Base-by-base conservation (phyloP, 2,329 filamentous ascomycete genomes). In the Nemania diffusa region DNA sequence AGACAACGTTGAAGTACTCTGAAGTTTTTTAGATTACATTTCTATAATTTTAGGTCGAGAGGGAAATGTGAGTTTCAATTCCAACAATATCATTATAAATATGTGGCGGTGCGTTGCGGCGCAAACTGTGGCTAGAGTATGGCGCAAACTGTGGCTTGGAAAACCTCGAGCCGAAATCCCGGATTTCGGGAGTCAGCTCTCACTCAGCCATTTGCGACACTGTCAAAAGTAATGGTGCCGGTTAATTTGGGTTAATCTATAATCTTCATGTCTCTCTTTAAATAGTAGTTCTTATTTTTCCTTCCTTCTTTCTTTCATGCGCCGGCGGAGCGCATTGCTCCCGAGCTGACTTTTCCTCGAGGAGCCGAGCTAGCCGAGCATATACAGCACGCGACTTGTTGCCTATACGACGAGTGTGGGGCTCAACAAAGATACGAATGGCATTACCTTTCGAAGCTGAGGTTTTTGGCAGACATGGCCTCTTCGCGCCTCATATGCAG, bases 401-500 rank as follows among this genome's bases (percentile, higher is more conserved):
- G 27, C 34, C 37, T 22, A 57, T 50, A 44, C 46, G 20, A 40
- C 20, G 52, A 29, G 34, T 57, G 46, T 34, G 57, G 52, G 42
- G 29, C 52, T 32, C 27, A 11, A 27, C 26, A 6, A 37, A 26
- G 22, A 51, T 46, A 7, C 20, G 29, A 52, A 73, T 75, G 73
- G 64, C 72, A 51, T 68, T 69, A 52, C 66, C 69, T 26, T 72
- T 73, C 64, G 65, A 72, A 11, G 48, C 70, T 42, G 71, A 69
- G 40, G 62, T 67, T 57, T 37, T 67, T 60, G 63, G 71, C 51
- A 64, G 69, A 55, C 72, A 73, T 57, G 50, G 68, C 37, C 67
- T 76, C 32, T 63, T 74, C 24, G 65, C 72, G 32, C 68, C 73
- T 17, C 73, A 73, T 74, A 79, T 69, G 74, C 79, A 42, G 76